These are phyloP conservation scores for Pelargonium exstipulatum DNA, from an alignment of 441 rosid species.

Conservation along the genomic window DNA sequence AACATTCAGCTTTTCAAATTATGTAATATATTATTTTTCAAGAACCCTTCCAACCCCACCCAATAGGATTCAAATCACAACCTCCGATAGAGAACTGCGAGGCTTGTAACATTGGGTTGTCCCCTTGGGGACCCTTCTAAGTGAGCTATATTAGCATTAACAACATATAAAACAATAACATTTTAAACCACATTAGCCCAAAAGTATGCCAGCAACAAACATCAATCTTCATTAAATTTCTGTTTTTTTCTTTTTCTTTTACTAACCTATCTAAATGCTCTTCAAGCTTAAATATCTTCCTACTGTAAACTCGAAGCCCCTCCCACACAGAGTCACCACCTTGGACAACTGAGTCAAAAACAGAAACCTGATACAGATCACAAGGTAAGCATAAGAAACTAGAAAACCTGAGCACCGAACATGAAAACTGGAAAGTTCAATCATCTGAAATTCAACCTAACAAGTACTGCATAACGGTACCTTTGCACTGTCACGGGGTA, in stretches of 20 bases:
- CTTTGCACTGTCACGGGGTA: slow-evolving; percentile 83
- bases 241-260: slow-evolving; percentile 6
- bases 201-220: slow-evolving; percentile 1
- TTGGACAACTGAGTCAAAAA: slow-evolving; percentile 84
- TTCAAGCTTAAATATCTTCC: slow-evolving; percentile 78
- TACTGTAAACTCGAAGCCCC: slow-evolving; percentile 68
- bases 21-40: too few relatives aligned
- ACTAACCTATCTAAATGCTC: slow-evolving; percentile 79
- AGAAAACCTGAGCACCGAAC: not conserved
- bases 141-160: not conserved
- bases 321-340: slow-evolving; percentile 96
- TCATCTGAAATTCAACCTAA: not conserved
- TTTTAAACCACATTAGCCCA: not conserved
- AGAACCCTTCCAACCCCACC: too few relatives aligned
- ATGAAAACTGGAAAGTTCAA: not conserved
- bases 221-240: slow-evolving; percentile 3
- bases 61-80: too few relatives aligned
- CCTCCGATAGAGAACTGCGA: too few relatives aligned
- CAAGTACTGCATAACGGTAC: slow-evolving; percentile 26
- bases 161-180: not conserved
- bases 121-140: too few relatives aligned
- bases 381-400: slow-evolving; percentile 17
- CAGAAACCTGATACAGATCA: slow-evolving; percentile 56
- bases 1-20: too few relatives aligned
- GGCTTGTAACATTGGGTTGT: too few relatives aligned